phyloP scores from a whole-genome alignment of 129 eudicot species.

The Lonicera japonica region DNA sequence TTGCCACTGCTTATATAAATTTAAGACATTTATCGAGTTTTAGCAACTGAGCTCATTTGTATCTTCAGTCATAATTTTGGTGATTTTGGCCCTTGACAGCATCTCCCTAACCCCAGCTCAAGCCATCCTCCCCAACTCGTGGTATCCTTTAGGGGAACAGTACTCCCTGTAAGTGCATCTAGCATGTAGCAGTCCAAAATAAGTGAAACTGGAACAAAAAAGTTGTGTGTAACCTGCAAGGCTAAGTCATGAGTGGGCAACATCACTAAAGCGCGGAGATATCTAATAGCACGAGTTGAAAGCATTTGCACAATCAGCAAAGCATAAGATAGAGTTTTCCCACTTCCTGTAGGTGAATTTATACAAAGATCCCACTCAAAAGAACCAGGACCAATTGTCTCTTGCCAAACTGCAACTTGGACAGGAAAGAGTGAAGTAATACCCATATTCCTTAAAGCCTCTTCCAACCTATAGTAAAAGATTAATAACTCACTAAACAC shows the following conservation, averaged over 20 bases:
- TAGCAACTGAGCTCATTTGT: too few relatives aligned
- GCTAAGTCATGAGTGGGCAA: constrained; percentile 95
- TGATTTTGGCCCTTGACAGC: too few relatives aligned
- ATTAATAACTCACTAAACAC: not conserved
- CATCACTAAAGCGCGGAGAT: constrained; percentile 80
- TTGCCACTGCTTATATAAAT: too few relatives aligned
- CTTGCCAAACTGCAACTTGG: constrained; percentile 92
- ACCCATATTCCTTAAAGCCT: constrained; percentile 46
- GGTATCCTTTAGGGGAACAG: too few relatives aligned
- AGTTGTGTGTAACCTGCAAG: constrained; percentile 52
- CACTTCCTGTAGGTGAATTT: constrained; percentile 94
- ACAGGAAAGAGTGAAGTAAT: constrained; percentile 73
- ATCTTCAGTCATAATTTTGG: too few relatives aligned
- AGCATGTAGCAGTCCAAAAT: too few relatives aligned
- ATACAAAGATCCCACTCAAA: constrained; percentile 83
- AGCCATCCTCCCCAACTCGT: too few relatives aligned
- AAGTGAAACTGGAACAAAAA: too few relatives aligned
- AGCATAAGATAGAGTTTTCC: constrained; percentile 84
- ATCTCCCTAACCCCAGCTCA: too few relatives aligned
- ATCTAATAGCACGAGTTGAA: constrained; percentile 62
- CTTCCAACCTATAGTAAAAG: constrained; percentile 44
- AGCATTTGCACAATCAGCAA: constrained; percentile 82
- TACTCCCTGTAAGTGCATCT: too few relatives aligned
- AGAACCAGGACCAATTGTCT: constrained; percentile 87
- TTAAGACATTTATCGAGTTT: too few relatives aligned